A percentile compares a stretch with the other conserved stretches of the same genome.
These are phyloP conservation scores for Hemileia vastatrix DNA, from an alignment of 1,284 basidiomycete species.

Conservation along the genomic window DNA sequence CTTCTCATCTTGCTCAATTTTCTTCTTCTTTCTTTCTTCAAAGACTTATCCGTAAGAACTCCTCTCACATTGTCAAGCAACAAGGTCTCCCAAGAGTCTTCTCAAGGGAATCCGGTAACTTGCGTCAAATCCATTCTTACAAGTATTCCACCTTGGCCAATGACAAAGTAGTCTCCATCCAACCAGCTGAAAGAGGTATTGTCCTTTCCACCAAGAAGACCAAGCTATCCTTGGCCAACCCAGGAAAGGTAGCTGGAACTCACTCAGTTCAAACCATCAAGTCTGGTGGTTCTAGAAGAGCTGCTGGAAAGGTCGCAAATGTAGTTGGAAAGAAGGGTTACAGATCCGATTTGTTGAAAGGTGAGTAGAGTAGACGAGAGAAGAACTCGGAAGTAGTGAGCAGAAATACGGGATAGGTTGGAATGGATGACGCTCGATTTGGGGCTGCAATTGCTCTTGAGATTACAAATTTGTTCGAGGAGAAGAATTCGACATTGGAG, in stretches of 20 bases:
- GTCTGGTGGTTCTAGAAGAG: constrained; percentile 34
- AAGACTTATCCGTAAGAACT: no score
- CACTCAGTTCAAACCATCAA: constrained; percentile 28
- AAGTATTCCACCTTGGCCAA: constrained; percentile 41
- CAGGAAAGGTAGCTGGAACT: constrained; percentile 31
- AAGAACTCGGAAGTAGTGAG: neutral
- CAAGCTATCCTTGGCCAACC: constrained; percentile 28
- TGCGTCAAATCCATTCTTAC: constrained; percentile 41
- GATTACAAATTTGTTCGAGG: no score
- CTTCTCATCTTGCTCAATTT: no score
- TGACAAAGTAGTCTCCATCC: constrained; percentile 39
- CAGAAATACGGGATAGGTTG: neutral
- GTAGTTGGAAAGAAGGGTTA: constrained; percentile 40
- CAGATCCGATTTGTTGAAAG: constrained; percentile 38
- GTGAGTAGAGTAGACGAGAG: constrained; percentile 29
- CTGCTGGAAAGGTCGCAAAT: constrained; percentile 38
- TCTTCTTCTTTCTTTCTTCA: no score
- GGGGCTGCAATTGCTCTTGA: no score
- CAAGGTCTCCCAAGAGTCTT: no score
- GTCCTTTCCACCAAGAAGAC: constrained; percentile 38
- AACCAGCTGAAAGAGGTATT: constrained; percentile 32
- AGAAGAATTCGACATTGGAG: no score
- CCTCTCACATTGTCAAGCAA: no score
- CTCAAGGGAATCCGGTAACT: constrained; percentile 40
- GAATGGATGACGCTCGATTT: no score